phyloP scores from a whole-genome alignment of 305 asterid species.

The Fraxinus floribunda region DNA sequence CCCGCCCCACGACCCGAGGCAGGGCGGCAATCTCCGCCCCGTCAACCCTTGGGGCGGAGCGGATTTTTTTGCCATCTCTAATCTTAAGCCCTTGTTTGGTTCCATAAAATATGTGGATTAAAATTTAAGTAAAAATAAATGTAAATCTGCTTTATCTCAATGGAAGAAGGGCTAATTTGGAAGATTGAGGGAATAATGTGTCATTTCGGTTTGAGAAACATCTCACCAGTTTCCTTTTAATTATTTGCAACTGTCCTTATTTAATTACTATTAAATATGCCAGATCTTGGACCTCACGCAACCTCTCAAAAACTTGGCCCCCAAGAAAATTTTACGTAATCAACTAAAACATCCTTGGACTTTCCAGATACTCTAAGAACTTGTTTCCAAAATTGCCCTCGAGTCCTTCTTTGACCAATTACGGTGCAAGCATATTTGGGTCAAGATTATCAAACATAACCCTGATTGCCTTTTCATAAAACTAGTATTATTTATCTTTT shows the following conservation, averaged over 20 bases:
- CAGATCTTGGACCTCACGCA: slow-evolving; percentile 23
- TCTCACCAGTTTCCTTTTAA: neutral
- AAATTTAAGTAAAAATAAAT: too few relatives aligned
- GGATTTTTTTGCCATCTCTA: too few relatives aligned
- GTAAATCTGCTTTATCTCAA: too few relatives aligned
- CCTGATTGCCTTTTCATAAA: neutral
- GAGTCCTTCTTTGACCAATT: neutral
- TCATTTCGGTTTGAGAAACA: too few relatives aligned
- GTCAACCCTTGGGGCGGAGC: too few relatives aligned
- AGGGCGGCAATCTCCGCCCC: too few relatives aligned
- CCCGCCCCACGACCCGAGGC: too few relatives aligned
- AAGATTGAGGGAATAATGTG: too few relatives aligned
- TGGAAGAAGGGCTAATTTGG: too few relatives aligned
- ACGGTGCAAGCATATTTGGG: neutral
- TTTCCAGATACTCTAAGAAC: neutral
- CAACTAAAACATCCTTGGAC: neutral
- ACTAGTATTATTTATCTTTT: too few relatives aligned
- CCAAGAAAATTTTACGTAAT: slow-evolving; percentile 31
- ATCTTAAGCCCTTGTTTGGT: too few relatives aligned
- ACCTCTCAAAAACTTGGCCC: slow-evolving; percentile 25
- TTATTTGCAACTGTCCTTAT: neutral
- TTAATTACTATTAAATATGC: neutral
- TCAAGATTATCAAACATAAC: neutral
- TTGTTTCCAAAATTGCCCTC: neutral
- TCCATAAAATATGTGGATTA: too few relatives aligned